phyloP scores from a whole-genome alignment of 148 eudicot genomes.

The Gaultheria prostrata region DNA sequence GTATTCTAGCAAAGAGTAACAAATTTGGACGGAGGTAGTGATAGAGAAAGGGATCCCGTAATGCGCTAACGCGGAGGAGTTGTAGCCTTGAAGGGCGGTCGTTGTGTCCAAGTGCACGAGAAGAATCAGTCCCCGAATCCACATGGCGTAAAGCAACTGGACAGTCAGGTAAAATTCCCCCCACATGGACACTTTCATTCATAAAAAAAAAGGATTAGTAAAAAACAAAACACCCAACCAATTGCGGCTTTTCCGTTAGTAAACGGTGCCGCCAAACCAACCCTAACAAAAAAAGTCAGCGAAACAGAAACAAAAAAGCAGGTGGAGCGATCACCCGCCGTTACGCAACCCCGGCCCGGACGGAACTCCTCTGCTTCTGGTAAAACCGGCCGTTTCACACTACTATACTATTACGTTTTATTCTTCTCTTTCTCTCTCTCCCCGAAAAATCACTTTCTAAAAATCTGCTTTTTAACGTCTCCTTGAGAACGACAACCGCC shows the following conservation, averaged over 20 bases:
- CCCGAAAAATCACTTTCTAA: too few relatives aligned
- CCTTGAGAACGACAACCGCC: not conserved
- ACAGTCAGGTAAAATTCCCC: not conserved
- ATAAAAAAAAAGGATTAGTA: too few relatives aligned
- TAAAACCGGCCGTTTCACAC: conserved; percentile 17
- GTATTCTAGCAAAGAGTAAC: too few relatives aligned
- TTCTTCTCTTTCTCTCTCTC: not conserved
- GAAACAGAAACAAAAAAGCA: not conserved
- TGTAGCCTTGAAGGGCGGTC: too few relatives aligned
- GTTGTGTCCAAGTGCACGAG: not conserved
- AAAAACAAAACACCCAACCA: not conserved
- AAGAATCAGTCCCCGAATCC: not conserved
- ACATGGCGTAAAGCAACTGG: not conserved
- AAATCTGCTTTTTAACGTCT: not conserved
- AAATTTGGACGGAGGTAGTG: too few relatives aligned
- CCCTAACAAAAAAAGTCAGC: not conserved
- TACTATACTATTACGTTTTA: too few relatives aligned
- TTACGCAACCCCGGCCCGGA: not conserved
- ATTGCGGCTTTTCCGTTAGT: not conserved
- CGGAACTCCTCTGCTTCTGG: conserved; percentile 1
- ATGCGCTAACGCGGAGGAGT: too few relatives aligned
- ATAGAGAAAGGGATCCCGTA: too few relatives aligned
- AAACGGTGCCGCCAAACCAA: not conserved
- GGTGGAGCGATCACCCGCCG: not conserved
- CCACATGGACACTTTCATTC: not conserved